A percentile compares a stretch with the other conserved stretches of the same genome.
Evolutionary conservation across 2,329 filamentous ascomycete species (phyloP).

Genomic region (Aureobasidium sp.): DNA sequence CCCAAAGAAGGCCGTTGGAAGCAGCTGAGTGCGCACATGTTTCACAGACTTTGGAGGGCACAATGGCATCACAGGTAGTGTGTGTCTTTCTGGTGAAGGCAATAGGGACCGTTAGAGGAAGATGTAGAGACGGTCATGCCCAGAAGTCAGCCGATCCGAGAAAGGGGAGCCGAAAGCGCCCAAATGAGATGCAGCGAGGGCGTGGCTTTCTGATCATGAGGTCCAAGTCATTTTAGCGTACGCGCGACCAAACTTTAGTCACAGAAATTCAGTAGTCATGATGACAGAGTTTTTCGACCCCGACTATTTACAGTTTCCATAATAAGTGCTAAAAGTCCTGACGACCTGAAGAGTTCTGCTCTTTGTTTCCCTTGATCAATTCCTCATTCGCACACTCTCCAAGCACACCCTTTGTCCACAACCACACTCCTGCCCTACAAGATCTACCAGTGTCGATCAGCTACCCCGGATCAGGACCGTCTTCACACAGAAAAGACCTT

Average conservation of each 20-base stretch:
- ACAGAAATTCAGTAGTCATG: not conserved
- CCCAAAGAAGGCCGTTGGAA: constrained; percentile 8
- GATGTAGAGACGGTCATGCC: not conserved
- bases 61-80: not conserved
- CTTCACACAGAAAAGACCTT: not conserved
- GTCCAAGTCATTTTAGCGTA: constrained; percentile 3
- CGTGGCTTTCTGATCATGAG: constrained; percentile 11
- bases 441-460: constrained; percentile 7
- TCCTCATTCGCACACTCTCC: too few species aligned
- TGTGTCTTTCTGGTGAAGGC: not conserved
- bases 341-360: not conserved
- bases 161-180: not conserved
- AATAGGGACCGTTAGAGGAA: not conserved
- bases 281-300: constrained; percentile 5
- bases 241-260: not conserved
- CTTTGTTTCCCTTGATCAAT: not conserved
- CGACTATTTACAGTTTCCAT: constrained; percentile 9
- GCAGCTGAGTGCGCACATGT: not conserved
- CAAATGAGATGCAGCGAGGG: not conserved
- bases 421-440: not conserved
- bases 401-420: not conserved
- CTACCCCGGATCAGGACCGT: not conserved
- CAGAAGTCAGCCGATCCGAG: not conserved
- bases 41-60: not conserved
- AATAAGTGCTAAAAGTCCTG: constrained; percentile 1